Evolutionary conservation across 1,139 yeast genomes (phyloP).

Genomic region (Kurtzmaniella quercitrusa): DNA sequence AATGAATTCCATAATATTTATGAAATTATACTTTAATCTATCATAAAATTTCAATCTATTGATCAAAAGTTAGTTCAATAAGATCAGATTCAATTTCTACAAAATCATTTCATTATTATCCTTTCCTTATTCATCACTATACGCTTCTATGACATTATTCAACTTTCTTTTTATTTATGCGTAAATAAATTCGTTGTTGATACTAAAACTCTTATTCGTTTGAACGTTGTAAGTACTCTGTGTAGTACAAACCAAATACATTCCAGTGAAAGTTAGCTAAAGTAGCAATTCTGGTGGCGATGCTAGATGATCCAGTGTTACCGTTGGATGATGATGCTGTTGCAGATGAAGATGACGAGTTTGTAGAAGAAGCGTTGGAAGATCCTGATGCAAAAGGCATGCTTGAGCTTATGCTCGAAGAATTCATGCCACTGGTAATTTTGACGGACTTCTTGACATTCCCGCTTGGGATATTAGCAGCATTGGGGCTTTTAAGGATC

Average conservation of each 20-base stretch:
- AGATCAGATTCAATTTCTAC: neutral
- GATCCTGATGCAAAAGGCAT: constrained; percentile 6
- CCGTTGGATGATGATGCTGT: constrained; percentile 5
- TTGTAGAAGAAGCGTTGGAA: constrained; percentile 4
- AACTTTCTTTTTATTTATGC: neutral
- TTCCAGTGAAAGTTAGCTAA: constrained; percentile 69
- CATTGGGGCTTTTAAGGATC: constrained; percentile 13
- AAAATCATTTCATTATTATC: neutral
- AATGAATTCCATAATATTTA: too few relatives aligned
- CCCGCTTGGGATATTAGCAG: constrained; percentile 5
- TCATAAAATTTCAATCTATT: too few relatives aligned
- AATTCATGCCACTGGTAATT: constrained; percentile 7
- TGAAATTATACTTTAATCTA: too few relatives aligned
- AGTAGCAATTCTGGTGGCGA: constrained; percentile 52
- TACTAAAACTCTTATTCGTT: neutral
- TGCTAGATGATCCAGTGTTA: constrained; percentile 41
- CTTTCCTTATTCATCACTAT: neutral
- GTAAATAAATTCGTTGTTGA: too few relatives aligned
- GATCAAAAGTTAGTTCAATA: too few relatives aligned
- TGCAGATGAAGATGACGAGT: constrained; percentile 7
- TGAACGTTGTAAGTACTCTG: constrained; percentile 17
- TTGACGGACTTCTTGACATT: constrained; percentile 3
- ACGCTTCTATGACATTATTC: neutral
- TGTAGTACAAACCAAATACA: constrained; percentile 60
- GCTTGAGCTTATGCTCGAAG: constrained; percentile 1